phyloP scores from a whole-genome alignment of 257 asterid genomes.

The Petunia secreta region DNA sequence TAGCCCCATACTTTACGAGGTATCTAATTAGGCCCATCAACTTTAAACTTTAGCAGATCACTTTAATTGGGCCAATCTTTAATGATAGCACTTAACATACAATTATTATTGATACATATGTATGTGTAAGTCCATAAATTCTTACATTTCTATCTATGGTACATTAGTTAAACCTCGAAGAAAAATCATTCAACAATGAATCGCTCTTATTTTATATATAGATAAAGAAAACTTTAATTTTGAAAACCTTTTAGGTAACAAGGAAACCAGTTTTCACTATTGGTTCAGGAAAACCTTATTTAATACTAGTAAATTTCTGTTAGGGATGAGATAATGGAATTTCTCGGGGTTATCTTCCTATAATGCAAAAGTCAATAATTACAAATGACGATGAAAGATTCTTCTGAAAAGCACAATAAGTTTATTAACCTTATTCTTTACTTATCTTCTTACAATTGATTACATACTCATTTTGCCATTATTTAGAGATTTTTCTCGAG shows the following conservation, averaged over 20 bases:
- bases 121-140: too few species aligned
- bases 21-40: too few species aligned
- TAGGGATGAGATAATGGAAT: neutral
- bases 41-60: too few species aligned
- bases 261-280: neutral
- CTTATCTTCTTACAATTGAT: constrained; percentile 25
- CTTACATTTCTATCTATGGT: too few species aligned
- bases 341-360: constrained; percentile 19
- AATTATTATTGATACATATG: too few species aligned
- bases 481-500: constrained; percentile 49
- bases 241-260: neutral
- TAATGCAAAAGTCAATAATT: constrained; percentile 27
- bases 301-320: neutral
- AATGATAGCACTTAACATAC: too few species aligned
- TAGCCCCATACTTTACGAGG: too few species aligned
- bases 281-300: neutral
- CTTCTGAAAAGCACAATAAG: constrained; percentile 27
- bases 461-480: constrained; percentile 24
- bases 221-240: neutral
- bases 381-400: constrained; percentile 35
- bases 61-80: too few species aligned
- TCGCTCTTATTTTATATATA: too few species aligned
- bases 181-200: too few species aligned
- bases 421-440: neutral
- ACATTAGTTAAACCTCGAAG: too few species aligned